These are phyloP conservation scores for Thelephora terrestris DNA, from an alignment of 1,284 basidiomycete species.

Conservation along the genomic window DNA sequence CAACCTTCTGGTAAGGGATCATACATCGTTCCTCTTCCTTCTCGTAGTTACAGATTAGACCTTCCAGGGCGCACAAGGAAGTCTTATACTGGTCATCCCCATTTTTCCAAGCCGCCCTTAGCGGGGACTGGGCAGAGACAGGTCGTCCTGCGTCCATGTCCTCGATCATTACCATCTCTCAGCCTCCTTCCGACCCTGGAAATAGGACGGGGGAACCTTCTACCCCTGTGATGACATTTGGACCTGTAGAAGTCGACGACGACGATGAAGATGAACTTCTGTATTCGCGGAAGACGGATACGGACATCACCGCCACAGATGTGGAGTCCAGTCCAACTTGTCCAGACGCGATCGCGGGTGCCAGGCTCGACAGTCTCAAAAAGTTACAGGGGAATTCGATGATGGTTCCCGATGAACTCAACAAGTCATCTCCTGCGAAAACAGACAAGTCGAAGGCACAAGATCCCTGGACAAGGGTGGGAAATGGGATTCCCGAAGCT, in stretches of 20 bases:
- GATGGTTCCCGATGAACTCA: neutral
- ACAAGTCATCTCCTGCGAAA: neutral
- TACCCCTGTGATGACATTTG: slow-evolving; percentile 46
- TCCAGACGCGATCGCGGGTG: neutral
- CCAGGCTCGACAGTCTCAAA: neutral
- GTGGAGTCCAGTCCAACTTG: neutral
- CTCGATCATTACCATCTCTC: slow-evolving; percentile 72
- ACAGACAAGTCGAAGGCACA: slow-evolving; percentile 21
- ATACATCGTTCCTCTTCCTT: neutral
- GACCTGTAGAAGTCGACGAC: slow-evolving; percentile 31
- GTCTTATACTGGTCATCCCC: slow-evolving; percentile 77
- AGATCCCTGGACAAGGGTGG: slow-evolving; percentile 19
- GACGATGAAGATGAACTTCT: neutral
- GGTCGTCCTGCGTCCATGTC: slow-evolving; percentile 65
- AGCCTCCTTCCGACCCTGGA: slow-evolving; percentile 48
- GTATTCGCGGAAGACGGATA: slow-evolving; percentile 1
- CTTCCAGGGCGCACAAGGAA: slow-evolving; percentile 70
- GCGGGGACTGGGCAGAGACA: slow-evolving; percentile 71
- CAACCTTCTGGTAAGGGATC: slow-evolving; percentile 65
- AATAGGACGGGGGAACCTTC: slow-evolving; percentile 28
- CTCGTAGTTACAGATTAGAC: neutral
- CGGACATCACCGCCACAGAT: neutral
- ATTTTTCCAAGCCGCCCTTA: slow-evolving; percentile 78
- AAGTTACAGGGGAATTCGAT: neutral
- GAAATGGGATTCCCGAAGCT: slow-evolving; percentile 48